Conservation (phyloP, 305 asterid genomes). For the Salvia sclarea region DNA sequence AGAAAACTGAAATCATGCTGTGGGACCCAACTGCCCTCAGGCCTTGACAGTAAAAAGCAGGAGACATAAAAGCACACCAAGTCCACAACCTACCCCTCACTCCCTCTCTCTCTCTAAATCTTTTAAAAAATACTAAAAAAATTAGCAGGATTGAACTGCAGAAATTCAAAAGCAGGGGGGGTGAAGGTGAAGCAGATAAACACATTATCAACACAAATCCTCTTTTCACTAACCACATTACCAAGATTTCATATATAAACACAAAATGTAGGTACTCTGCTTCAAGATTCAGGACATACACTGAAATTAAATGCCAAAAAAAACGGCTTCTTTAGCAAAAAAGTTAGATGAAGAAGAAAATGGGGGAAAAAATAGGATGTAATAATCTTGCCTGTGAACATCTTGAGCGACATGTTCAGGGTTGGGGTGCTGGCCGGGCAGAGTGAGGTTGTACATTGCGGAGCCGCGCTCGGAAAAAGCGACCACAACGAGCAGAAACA, state of each 20-base stretch:
- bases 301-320: background rate
- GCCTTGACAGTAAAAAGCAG: slow-evolving; percentile 29
- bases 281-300: background rate
- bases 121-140: too few species aligned
- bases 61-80: background rate
- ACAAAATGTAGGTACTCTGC: slow-evolving; percentile 13
- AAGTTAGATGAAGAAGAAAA: background rate
- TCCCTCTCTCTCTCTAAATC: background rate
- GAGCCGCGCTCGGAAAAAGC: slow-evolving; percentile 35
- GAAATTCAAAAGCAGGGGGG: background rate
- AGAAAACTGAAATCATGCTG: slow-evolving; percentile 31
- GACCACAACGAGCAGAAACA: slow-evolving; percentile 35
- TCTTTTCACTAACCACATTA: background rate
- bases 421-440: slow-evolving; percentile 76
- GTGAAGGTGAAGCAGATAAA: background rate
- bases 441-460: slow-evolving; percentile 50
- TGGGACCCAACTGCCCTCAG: slow-evolving; percentile 12
- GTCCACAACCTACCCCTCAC: background rate
- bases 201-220: background rate
- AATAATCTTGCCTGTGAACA: slow-evolving; percentile 51
- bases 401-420: slow-evolving; percentile 70
- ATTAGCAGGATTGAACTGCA: background rate
- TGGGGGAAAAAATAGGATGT: background rate
- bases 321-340: background rate
- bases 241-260: background rate